Percentiles rank a stretch among this genome's conserved stretches.
Conservation (phyloP, 345 rosid species). For the Psidium guajava region DNA sequence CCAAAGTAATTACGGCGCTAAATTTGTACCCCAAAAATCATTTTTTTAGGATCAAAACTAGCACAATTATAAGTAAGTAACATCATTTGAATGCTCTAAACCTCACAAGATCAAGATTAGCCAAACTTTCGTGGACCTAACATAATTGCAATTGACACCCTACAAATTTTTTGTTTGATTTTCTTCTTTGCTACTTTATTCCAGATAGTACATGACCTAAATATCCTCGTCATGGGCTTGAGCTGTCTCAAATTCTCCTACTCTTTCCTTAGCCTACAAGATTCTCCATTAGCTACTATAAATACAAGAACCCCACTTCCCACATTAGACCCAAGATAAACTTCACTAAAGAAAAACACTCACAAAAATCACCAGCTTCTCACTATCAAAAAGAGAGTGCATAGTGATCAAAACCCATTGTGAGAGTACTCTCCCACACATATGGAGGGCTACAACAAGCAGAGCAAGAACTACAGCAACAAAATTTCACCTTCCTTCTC, state of each 20-base stretch:
- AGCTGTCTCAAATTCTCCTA: neutral
- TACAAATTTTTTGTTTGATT: neutral
- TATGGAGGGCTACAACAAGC: neutral
- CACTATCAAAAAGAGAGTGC: neutral
- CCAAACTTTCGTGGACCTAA: neutral
- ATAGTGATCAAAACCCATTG: neutral
- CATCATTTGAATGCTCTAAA: neutral
- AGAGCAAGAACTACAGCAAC: neutral
- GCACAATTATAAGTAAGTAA: neutral
- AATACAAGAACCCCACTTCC: neutral
- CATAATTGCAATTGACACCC: neutral
- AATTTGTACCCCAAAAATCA: accelerated
- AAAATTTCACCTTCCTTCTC: constrained; percentile 10
- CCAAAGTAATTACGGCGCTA: neutral
- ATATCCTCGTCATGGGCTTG: neutral
- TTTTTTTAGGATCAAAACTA: neutral
- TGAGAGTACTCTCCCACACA: neutral
- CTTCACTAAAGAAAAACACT: neutral
- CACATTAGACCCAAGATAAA: neutral
- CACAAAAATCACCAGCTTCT: neutral
- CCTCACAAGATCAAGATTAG: neutral
- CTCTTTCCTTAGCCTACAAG: neutral
- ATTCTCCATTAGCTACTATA: neutral
- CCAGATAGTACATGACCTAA: neutral
- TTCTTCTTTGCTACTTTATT: neutral